phyloP scores from a whole-genome alignment of 1,139 yeast species.

The Scheffersomyces titani region DNA sequence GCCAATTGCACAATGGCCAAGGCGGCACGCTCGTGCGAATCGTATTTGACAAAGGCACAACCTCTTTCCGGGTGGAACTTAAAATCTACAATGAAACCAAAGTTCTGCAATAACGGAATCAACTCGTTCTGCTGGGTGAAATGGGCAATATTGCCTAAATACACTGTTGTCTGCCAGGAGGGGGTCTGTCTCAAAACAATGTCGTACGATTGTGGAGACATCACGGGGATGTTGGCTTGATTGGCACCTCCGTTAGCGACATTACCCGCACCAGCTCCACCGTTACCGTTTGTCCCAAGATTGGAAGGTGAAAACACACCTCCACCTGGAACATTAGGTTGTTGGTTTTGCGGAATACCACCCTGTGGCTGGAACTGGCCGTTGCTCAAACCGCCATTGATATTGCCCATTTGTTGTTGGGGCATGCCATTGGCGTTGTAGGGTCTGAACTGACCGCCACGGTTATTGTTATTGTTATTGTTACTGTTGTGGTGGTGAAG shows the following conservation, averaged over 20 bases:
- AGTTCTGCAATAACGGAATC: constrained; percentile 73
- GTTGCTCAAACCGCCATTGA: constrained; percentile 9
- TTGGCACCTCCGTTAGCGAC: constrained; percentile 1
- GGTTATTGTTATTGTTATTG: constrained; percentile 5
- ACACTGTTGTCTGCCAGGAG: constrained; percentile 85
- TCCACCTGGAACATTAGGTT: neutral
- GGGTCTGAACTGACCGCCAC: constrained; percentile 14
- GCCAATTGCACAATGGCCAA: constrained; percentile 79
- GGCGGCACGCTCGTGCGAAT: constrained; percentile 86
- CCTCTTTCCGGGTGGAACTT: constrained; percentile 81
- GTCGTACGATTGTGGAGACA: constrained; percentile 64
- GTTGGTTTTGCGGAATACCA: constrained; percentile 10
- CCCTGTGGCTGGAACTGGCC: constrained; percentile 11
- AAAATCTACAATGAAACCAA: constrained; percentile 81
- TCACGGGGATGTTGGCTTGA: constrained; percentile 24
- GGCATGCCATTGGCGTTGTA: constrained; percentile 12
- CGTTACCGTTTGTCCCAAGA: neutral
- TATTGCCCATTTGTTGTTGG: constrained; percentile 7
- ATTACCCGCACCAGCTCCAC: neutral
- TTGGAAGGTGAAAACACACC: neutral
- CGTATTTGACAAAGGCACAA: constrained; percentile 84
- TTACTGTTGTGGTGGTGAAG: constrained; percentile 11
- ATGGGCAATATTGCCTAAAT: constrained; percentile 82
- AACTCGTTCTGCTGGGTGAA: constrained; percentile 72
- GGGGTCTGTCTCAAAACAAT: constrained; percentile 76